Conservation (phyloP, 768 basidiomycete genomes). For the Tricholoma sp. region DNA sequence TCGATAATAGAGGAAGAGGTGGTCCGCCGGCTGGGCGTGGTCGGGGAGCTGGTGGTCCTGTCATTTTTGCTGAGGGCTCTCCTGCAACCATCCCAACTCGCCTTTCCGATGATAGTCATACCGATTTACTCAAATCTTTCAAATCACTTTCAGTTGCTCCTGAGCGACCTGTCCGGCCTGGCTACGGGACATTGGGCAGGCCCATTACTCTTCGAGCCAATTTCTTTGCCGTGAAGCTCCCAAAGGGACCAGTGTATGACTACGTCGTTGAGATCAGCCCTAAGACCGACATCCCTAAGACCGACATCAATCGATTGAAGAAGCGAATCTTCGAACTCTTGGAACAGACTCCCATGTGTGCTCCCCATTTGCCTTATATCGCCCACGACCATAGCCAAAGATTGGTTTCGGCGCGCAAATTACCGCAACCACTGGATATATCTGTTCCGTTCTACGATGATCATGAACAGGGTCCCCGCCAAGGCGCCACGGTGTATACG, state of each 20-base stretch:
- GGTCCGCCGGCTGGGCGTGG: slow-evolving; percentile 17
- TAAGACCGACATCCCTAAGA: slow-evolving; percentile 40
- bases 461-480: slow-evolving; percentile 27
- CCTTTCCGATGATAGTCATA: slow-evolving; percentile 26
- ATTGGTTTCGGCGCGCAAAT: slow-evolving; percentile 37
- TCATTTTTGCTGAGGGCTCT: slow-evolving; percentile 33
- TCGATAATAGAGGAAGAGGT: slow-evolving; percentile 20
- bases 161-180: slow-evolving; percentile 49
- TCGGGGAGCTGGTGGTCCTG: slow-evolving; percentile 20
- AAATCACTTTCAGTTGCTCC: slow-evolving; percentile 25
- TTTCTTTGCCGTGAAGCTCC: slow-evolving; percentile 53
- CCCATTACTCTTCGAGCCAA: slow-evolving; percentile 53
- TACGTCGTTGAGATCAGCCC: slow-evolving; percentile 52
- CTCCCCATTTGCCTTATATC: slow-evolving; percentile 34
- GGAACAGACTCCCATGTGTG: slow-evolving; percentile 33
- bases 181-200: slow-evolving; percentile 48
- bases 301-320: slow-evolving; percentile 39
- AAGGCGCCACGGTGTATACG: slow-evolving; percentile 35
- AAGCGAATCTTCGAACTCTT: slow-evolving; percentile 51
- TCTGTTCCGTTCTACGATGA: slow-evolving; percentile 38
- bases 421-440: slow-evolving; percentile 42
- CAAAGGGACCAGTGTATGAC: slow-evolving; percentile 45
- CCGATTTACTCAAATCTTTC: slow-evolving; percentile 35
- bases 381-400: slow-evolving; percentile 49
- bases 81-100: slow-evolving; percentile 32